Evolutionary conservation across 306 rosid species (phyloP).

Genomic region (Trifolium repens): DNA sequence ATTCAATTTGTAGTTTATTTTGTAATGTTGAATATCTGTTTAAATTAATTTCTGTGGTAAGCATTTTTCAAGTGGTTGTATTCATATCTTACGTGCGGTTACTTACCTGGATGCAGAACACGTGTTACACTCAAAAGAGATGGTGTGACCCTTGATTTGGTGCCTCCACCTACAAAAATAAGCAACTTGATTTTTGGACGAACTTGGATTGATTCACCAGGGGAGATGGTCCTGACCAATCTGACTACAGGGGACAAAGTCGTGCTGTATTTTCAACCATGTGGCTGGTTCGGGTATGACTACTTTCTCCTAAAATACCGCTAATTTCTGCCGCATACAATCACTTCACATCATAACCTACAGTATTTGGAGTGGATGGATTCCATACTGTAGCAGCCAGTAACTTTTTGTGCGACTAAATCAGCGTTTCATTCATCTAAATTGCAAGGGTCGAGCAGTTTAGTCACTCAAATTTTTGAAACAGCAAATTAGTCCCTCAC

Average conservation of each 20-base stretch:
- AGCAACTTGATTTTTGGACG: constrained; percentile 90
- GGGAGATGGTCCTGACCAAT: constrained; percentile 87
- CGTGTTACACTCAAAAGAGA: constrained; percentile 80
- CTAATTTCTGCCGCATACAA: constrained; percentile 11
- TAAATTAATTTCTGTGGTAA: constrained; percentile 8
- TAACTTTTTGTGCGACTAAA: background rate
- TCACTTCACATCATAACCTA: constrained; percentile 27
- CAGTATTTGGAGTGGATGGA: background rate
- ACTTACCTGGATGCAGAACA: constrained; percentile 61
- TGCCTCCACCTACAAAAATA: constrained; percentile 86
- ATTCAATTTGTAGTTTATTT: constrained; percentile 18
- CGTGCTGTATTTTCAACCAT: constrained; percentile 89
- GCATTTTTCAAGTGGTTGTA: constrained; percentile 10
- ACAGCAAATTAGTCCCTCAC: no score
- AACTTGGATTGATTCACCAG: constrained; percentile 89
- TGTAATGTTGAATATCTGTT: constrained; percentile 10
- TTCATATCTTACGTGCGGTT: constrained; percentile 24
- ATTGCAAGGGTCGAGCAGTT: no score
- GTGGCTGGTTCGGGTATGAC: constrained; percentile 89
- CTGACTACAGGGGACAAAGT: constrained; percentile 82
- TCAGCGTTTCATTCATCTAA: no score
- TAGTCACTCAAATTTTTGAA: no score
- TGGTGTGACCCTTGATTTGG: constrained; percentile 82
- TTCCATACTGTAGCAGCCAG: constrained; percentile 7
- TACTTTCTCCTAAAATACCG: constrained; percentile 35